Percentiles rank a stretch among this genome's conserved stretches.
Evolutionary conservation across 768 basidiomycete genomes (phyloP).

Genomic region (Hericium coralloides): DNA sequence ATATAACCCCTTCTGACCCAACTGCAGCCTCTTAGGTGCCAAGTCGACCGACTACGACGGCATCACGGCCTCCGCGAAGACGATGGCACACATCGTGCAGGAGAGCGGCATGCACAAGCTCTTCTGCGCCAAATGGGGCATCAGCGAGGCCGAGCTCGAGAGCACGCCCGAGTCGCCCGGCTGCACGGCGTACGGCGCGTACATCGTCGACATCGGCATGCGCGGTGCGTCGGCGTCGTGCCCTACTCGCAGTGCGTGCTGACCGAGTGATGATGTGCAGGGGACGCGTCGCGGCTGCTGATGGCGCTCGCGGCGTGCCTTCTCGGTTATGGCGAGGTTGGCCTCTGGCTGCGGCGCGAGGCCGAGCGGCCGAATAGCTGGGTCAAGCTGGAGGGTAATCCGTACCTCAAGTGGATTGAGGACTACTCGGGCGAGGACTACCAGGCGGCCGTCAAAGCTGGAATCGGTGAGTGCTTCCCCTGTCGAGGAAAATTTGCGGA

Average conservation of each 20-base stretch:
- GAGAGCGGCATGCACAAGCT: conserved; percentile 67
- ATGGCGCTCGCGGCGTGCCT: conserved; percentile 82
- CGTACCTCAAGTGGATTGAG: conserved; percentile 68
- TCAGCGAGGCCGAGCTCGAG: conserved; percentile 52
- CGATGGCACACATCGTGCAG: conserved; percentile 51
- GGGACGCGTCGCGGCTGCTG: conserved; percentile 62
- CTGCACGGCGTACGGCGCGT: conserved; percentile 83
- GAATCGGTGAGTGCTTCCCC: conserved; percentile 49
- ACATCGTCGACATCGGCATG: conserved; percentile 70
- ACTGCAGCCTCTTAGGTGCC: conserved; percentile 57
- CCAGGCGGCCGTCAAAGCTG: conserved; percentile 61
- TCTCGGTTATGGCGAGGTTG: conserved; percentile 89
- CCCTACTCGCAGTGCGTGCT: too few relatives aligned
- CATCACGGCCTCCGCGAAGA: conserved; percentile 55
- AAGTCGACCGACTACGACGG: conserved; percentile 60
- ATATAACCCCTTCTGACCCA: too few relatives aligned
- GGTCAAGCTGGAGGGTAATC: conserved; percentile 57
- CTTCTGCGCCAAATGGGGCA: conserved; percentile 65
- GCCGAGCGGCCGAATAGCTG: conserved; percentile 37
- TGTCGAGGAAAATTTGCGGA: not conserved
- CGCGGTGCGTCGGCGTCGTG: conserved; percentile 34
- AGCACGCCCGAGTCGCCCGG: conserved; percentile 55
- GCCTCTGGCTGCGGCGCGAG: conserved; percentile 68
- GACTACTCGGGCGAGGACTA: conserved; percentile 70
- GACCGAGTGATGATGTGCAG: conserved; percentile 22